phyloP scores from a whole-genome alignment of 441 rosid genomes.

The Syzygium syzygioides region DNA sequence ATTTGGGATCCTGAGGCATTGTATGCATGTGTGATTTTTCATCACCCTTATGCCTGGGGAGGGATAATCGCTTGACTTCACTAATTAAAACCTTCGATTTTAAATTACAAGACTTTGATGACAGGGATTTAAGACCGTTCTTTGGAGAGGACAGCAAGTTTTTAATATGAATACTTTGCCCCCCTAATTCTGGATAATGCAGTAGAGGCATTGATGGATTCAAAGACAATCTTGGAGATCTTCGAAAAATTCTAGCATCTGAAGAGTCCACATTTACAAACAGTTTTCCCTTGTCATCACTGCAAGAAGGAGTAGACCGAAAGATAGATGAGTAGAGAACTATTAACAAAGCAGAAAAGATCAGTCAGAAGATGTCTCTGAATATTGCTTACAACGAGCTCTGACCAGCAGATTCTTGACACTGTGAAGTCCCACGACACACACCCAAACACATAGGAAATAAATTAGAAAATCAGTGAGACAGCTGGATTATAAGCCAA shows the following conservation, averaged over 20 bases:
- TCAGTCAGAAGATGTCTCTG: not conserved
- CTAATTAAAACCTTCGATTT: conserved; percentile 9
- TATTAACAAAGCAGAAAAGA: not conserved
- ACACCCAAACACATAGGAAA: not conserved
- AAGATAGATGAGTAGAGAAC: not conserved
- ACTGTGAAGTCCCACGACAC: not conserved
- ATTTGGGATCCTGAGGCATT: not conserved
- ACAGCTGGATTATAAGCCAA: not conserved
- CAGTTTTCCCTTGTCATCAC: not conserved
- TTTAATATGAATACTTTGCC: not conserved
- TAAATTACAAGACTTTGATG: not conserved
- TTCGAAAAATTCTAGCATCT: conserved; percentile 1
- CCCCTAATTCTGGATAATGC: conserved; percentile 3
- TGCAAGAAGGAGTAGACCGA: not conserved
- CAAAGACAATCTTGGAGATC: conserved; percentile 14
- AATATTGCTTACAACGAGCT: not conserved
- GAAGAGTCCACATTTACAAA: not conserved
- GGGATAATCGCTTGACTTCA: conserved; percentile 6
- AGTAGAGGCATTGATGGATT: conserved; percentile 5
- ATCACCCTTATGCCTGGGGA: conserved; percentile 7
- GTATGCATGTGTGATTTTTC: conserved; percentile 3
- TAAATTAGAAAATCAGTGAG: not conserved
- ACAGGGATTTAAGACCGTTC: not conserved
- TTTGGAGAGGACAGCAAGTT: not conserved
- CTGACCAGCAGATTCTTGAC: not conserved